phyloP scores from a whole-genome alignment of 306 rosid genomes.

The Fragaria nilgerrensis region DNA sequence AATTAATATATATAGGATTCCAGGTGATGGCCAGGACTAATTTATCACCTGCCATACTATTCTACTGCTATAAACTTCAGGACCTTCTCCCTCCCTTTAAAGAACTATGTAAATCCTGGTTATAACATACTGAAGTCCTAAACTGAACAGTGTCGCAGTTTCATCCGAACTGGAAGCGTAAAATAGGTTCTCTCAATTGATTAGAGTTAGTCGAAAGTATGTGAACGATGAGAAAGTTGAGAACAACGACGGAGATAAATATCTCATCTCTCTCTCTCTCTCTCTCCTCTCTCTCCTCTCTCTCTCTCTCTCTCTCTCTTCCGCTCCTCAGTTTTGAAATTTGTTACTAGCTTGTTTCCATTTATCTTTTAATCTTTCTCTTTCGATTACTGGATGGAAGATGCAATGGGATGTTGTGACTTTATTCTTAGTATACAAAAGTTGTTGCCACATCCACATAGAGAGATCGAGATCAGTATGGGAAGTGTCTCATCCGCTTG shows the following conservation, averaged over 20 bases:
- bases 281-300: too few relatives aligned
- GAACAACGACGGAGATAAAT: neutral
- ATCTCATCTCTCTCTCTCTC: neutral
- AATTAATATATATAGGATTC: constrained; percentile 4
- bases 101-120: too few relatives aligned
- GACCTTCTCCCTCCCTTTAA: too few relatives aligned
- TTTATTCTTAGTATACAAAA: constrained; percentile 28
- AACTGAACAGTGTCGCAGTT: neutral
- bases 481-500: constrained; percentile 30
- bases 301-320: neutral
- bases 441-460: constrained; percentile 30
- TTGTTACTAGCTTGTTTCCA: neutral
- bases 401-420: constrained; percentile 22
- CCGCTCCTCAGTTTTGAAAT: neutral
- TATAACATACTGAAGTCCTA: neutral
- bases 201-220: neutral
- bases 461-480: constrained; percentile 1
- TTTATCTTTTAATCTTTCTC: neutral
- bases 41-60: neutral
- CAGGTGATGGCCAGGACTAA: neutral
- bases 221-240: neutral
- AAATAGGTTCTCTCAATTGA: neutral
- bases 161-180: neutral
- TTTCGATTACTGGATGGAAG: constrained; percentile 5
- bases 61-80: too few relatives aligned